phyloP scores from a whole-genome alignment of 2,329 filamentous ascomycete species.

The Podosphaera xanthii region DNA sequence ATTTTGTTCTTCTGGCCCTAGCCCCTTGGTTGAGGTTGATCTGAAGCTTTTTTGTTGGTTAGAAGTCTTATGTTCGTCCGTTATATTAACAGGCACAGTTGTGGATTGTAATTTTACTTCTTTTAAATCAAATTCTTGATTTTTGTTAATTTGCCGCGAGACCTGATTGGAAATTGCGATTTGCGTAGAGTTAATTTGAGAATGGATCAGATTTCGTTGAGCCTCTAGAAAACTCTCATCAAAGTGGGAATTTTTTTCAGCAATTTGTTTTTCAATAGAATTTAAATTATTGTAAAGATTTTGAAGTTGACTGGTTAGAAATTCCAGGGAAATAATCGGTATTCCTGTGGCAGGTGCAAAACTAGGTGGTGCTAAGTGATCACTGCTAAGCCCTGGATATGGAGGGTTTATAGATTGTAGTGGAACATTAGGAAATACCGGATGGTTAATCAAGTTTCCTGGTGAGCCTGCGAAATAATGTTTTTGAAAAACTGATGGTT shows the following conservation, averaged over 20 bases:
- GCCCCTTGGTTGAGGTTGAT: no score
- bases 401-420: conserved; percentile 7
- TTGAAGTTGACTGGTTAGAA: conserved; percentile 11
- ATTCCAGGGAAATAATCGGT: conserved; percentile 3
- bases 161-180: neutral
- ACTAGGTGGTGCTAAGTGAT: conserved; percentile 3
- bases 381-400: conserved; percentile 1
- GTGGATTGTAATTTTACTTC: neutral
- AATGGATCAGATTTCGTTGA: conserved; percentile 21
- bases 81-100: neutral
- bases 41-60: no score
- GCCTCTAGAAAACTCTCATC: conserved; percentile 29
- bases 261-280: conserved; percentile 32
- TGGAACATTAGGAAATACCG: conserved; percentile 8
- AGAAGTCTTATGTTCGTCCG: no score
- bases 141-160: neutral
- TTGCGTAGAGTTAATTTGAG: conserved; percentile 12
- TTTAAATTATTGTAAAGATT: conserved; percentile 28
- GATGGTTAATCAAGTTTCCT: conserved; percentile 3
- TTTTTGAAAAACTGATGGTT: conserved; percentile 5
- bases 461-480: conserved; percentile 5
- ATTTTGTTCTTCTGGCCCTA: neutral
- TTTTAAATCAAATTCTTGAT: neutral
- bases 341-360: conserved; percentile 4
- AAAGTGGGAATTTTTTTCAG: conserved; percentile 39